Percentiles rank a stretch among this genome's conserved stretches.
Conservation (phyloP, 2,329 filamentous ascomycete genomes). For the Penicillium griseofulvum region DNA sequence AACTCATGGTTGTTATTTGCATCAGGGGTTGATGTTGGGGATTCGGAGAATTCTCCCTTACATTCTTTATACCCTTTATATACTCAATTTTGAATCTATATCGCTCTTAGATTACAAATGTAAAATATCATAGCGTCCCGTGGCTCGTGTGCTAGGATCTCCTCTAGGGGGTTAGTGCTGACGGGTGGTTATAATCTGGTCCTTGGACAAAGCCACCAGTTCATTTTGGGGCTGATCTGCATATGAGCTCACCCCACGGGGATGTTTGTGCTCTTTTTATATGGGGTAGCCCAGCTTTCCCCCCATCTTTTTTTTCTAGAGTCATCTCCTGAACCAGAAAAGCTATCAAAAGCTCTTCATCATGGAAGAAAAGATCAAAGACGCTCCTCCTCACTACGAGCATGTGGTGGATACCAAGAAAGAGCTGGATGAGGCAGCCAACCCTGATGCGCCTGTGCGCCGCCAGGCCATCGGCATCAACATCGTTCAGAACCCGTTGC, state of each 20-base stretch:
- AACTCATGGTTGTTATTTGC: not conserved
- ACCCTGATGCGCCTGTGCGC: constrained; percentile 21
- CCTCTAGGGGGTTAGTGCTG: constrained; percentile 4
- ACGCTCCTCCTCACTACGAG: constrained; percentile 6
- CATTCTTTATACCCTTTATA: not conserved
- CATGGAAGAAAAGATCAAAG: constrained; percentile 13
- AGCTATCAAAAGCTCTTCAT: not conserved
- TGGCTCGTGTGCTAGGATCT: not conserved
- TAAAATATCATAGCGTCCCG: not conserved
- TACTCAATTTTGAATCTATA: not conserved
- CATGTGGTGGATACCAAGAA: not conserved
- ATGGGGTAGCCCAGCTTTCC: not conserved
- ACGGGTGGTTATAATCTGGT: not conserved
- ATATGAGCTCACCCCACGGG: constrained; percentile 5
- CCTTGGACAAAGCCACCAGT: not conserved
- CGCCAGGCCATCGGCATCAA: constrained; percentile 47
- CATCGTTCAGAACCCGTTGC: constrained; percentile 48
- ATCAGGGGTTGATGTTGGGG: not conserved
- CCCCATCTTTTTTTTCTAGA: not conserved
- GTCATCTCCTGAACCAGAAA: not conserved
- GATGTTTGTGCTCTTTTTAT: not conserved
- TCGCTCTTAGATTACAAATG: not conserved
- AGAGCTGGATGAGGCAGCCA: constrained; percentile 5
- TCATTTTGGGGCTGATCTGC: constrained; percentile 4
- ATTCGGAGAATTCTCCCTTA: not conserved